A percentile compares a stretch with the other conserved stretches of the same genome.
Evolutionary conservation across 129 eudicot species (phyloP).

Genomic region (Solidago caesia): DNA sequence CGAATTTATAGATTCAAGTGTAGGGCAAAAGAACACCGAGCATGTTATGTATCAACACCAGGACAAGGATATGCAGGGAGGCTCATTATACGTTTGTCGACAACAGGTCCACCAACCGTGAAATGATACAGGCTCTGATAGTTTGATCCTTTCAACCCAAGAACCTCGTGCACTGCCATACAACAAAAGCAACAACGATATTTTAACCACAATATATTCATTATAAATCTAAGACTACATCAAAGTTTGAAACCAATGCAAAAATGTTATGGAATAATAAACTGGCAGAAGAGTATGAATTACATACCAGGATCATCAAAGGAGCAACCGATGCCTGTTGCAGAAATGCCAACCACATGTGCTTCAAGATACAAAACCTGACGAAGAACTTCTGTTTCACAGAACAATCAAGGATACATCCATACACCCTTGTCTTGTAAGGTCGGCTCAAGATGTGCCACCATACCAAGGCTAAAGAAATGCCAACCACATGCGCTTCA

Average conservation of each 20-base stretch:
- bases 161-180: conserved; percentile 77
- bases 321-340: no score
- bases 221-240: not conserved
- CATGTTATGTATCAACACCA: conserved; percentile 37
- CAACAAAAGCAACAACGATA: not conserved
- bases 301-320: no score
- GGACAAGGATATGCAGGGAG: conserved; percentile 97
- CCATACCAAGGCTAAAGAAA: conserved; percentile 84
- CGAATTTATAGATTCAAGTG: no score
- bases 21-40: not conserved
- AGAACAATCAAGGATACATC: no score
- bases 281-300: not conserved
- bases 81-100: conserved; percentile 94
- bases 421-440: no score
- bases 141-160: conserved; percentile 73
- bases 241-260: not conserved
- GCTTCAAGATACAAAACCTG: no score
- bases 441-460: no score
- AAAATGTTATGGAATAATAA: conserved; percentile 3
- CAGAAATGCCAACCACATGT: no score
- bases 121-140: no score
- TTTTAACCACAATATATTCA: not conserved
- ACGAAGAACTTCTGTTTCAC: no score
- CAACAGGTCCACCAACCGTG: no score
- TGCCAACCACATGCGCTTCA: conserved; percentile 93